Conservation (phyloP, 768 basidiomycete genomes). For the Podaxis rugospora region DNA sequence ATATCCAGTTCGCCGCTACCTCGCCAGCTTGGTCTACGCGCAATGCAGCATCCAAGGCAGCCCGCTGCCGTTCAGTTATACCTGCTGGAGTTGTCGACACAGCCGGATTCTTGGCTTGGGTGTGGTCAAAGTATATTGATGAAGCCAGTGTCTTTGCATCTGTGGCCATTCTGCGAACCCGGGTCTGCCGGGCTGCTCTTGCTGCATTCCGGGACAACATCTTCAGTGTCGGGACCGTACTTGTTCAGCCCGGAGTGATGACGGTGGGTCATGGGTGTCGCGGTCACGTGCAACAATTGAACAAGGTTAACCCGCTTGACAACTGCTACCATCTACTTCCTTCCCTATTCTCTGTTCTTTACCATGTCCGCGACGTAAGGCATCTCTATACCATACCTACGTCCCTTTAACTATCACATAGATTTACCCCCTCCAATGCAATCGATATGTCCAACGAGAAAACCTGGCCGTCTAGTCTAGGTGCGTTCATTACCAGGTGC, state of each 20-base stretch:
- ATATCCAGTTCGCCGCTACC: constrained; percentile 94
- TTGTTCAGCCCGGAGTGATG: not conserved
- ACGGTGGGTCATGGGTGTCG: not conserved
- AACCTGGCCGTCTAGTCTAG: constrained; percentile 68
- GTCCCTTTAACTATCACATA: constrained; percentile 20
- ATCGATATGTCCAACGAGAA: constrained; percentile 65
- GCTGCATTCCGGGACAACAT: constrained; percentile 3
- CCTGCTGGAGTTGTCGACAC: constrained; percentile 50
- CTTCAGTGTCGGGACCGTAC: not conserved
- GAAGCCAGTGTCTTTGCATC: constrained; percentile 30
- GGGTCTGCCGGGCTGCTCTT: not conserved
- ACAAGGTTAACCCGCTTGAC: constrained; percentile 2
- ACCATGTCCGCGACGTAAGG: constrained; percentile 41
- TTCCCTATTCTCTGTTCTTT: not conserved
- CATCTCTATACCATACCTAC: not conserved
- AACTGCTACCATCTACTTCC: constrained; percentile 6
- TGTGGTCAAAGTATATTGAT: constrained; percentile 41
- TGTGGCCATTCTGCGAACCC: not conserved
- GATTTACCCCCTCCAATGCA: constrained; percentile 52
- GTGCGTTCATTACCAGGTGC: constrained; percentile 24
- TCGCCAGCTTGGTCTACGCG: constrained; percentile 96
- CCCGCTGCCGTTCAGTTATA: constrained; percentile 45
- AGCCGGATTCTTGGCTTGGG: constrained; percentile 31
- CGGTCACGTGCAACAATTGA: constrained; percentile 4
- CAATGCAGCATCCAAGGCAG: constrained; percentile 59